Conservation (phyloP, 2,329 filamentous ascomycete genomes). For the Ambrosiella beaveri region DNA sequence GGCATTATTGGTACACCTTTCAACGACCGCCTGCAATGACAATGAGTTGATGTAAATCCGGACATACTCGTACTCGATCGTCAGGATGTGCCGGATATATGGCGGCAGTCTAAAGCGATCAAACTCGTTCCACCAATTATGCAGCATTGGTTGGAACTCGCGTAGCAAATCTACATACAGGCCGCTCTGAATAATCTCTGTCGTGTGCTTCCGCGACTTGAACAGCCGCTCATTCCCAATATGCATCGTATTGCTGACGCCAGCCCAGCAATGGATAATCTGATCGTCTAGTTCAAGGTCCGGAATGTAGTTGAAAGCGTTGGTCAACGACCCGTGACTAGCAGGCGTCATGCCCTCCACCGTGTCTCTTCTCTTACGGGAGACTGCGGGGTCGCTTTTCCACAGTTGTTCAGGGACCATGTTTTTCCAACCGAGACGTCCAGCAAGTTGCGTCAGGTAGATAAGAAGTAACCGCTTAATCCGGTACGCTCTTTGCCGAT, state of each 20-base stretch:
- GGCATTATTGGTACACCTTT: slow-evolving; percentile 69
- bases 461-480: slow-evolving; percentile 77
- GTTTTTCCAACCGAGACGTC: slow-evolving; percentile 77
- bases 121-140: slow-evolving; percentile 66
- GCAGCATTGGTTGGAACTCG: slow-evolving; percentile 62
- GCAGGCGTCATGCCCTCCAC: slow-evolving; percentile 41
- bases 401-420: slow-evolving; percentile 64
- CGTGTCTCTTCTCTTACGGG: slow-evolving; percentile 30
- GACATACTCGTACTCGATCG: slow-evolving; percentile 91
- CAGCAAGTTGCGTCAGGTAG: slow-evolving; percentile 86
- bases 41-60: slow-evolving; percentile 90
- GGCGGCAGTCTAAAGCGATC: slow-evolving; percentile 54
- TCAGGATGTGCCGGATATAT: slow-evolving; percentile 58
- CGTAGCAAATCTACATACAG: slow-evolving; percentile 67
- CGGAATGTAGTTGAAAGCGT: slow-evolving; percentile 47
- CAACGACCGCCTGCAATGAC: slow-evolving; percentile 84
- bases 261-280: slow-evolving; percentile 78
- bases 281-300: slow-evolving; percentile 50
- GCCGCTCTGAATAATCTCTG: slow-evolving; percentile 72
- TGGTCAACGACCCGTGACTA: slow-evolving; percentile 39
- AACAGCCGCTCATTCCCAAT: slow-evolving; percentile 79
- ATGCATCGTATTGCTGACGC: slow-evolving; percentile 85
- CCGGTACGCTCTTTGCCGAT: slow-evolving; percentile 60
- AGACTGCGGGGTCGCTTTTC: slow-evolving; percentile 38
- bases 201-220: slow-evolving; percentile 70